Conservation (phyloP, 192 early-diverging fungal species). For the Coemansia sp. region DNA sequence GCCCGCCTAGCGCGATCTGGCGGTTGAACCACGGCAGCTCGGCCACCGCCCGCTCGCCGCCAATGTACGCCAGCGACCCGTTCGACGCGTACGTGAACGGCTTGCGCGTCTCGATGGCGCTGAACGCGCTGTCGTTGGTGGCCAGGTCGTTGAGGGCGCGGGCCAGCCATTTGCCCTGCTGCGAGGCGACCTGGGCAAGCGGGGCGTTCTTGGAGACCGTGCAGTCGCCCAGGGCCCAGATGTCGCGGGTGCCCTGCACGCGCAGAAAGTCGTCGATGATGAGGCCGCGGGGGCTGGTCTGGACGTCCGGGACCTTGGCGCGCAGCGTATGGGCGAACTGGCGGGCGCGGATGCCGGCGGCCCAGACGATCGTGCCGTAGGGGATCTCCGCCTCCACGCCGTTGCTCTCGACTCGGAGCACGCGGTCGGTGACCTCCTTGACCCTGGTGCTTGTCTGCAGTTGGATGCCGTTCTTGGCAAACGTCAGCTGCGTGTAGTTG, state of each 20-base stretch:
- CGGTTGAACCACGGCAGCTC: constrained; percentile 64
- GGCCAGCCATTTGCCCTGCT: constrained; percentile 87
- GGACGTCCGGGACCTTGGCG: constrained; percentile 41
- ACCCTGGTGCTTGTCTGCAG: constrained; percentile 66
- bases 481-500: constrained; percentile 71
- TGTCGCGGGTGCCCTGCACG: constrained; percentile 54
- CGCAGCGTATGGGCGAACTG: constrained; percentile 58
- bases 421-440: constrained; percentile 57
- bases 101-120: constrained; percentile 23
- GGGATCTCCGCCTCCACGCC: constrained; percentile 47
- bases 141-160: constrained; percentile 65
- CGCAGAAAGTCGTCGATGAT: constrained; percentile 74
- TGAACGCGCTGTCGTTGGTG: constrained; percentile 16
- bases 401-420: constrained; percentile 48
- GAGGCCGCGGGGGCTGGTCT: constrained; percentile 54
- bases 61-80: constrained; percentile 69
- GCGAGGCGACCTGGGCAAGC: constrained; percentile 83
- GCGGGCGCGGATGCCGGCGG: constrained; percentile 69
- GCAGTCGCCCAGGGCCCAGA: constrained; percentile 89
- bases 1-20: constrained; percentile 59
- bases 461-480: constrained; percentile 71
- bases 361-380: constrained; percentile 72
- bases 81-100: constrained; percentile 66
- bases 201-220: constrained; percentile 74
- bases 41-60: constrained; percentile 53